Evolutionary conservation across 1,284 basidiomycete genomes (phyloP).

Genomic region (Tranzscheliella williamsii): DNA sequence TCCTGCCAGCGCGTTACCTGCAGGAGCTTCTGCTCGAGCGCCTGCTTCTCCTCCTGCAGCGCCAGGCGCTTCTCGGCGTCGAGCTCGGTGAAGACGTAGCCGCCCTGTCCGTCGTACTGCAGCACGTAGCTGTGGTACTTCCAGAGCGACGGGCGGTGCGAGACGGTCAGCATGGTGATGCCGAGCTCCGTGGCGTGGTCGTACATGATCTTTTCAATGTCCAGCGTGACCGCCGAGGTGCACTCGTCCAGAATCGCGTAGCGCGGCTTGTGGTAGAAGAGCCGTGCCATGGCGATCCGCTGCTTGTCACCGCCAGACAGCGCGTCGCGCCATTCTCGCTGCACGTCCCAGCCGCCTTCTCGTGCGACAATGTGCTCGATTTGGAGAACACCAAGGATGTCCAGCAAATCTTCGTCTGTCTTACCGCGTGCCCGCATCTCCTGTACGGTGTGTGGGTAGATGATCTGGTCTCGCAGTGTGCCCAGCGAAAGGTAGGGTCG

Average conservation of each 20-base stretch:
- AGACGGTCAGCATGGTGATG: slow-evolving; percentile 61
- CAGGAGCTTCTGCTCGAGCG: slow-evolving; percentile 59
- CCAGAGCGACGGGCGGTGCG: slow-evolving; percentile 77
- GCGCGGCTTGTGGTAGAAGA: slow-evolving; percentile 96
- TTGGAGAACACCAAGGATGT: slow-evolving; percentile 77
- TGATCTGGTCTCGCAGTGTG: slow-evolving; percentile 86
- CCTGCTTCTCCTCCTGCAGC: slow-evolving; percentile 84
- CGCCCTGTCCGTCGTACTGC: slow-evolving; percentile 67
- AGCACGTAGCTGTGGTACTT: slow-evolving; percentile 88
- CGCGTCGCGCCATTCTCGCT: slow-evolving; percentile 88
- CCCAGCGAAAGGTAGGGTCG: slow-evolving; percentile 90
- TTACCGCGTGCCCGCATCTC: slow-evolving; percentile 53
- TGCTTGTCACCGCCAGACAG: slow-evolving; percentile 76
- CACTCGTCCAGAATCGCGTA: slow-evolving; percentile 97
- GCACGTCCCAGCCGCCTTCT: slow-evolving; percentile 92
- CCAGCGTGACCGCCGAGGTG: slow-evolving; percentile 87
- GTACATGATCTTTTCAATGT: slow-evolving; percentile 94
- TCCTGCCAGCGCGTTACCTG: slow-evolving; percentile 77
- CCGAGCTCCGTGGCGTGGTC: slow-evolving; percentile 75
- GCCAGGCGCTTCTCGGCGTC: slow-evolving; percentile 88
- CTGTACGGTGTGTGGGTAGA: slow-evolving; percentile 76
- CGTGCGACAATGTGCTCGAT: slow-evolving; percentile 87
- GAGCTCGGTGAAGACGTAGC: slow-evolving; percentile 76
- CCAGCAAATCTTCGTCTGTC: slow-evolving; percentile 73
- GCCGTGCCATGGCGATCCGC: slow-evolving; percentile 89